Base-by-base conservation (phyloP, 2,329 filamentous ascomycete genomes). In the Bipolaris sorokiniana region DNA sequence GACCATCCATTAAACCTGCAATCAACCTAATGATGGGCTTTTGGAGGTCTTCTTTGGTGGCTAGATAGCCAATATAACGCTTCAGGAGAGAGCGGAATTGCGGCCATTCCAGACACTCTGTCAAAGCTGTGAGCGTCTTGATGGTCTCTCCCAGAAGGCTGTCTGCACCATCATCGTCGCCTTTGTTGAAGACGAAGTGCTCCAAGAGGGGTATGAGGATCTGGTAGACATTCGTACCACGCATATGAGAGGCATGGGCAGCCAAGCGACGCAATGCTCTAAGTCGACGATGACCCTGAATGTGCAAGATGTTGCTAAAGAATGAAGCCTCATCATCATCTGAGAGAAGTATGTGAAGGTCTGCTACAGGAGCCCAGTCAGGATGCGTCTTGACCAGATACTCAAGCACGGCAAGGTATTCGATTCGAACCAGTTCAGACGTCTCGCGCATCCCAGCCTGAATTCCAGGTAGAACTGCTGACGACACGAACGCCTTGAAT, bases 131-230 rank as follows among this genome's bases (percentile, higher is more conserved):
- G 57, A 99, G 89, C 0, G 92, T 90, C 9, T 83, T 86, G n/a
- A 92, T 89, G 5, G 94, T 88, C 75, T 97, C 92, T 15, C 92
- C 92, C 48, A 92, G 88, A 51, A 98, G 82, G 48, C 92, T 94
- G 65, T 96, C 90, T 34, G 92, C 83, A 45, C 79, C 81, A 58
- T 87, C 92, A 72, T 97, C 92, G 46, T 92, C 90, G 4, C 85
- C 86, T 58, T 90, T 87, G 56, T 92, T 90, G 71, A 97, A 94
- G 22, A 97, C 89, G 71, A 97, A 98, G 72, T 97, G 93, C 72
- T 99, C 95, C 9, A 98, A 82, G 18, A 99, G 82, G 0, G 95
- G 96, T 38, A 99, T 86, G 71, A 98, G 91, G 70, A 97, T 90
- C 16, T 94, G 89, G 56, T 89, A 88, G 61, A 96, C 83, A 68